Percentiles rank a stretch among this genome's conserved stretches.
These are phyloP conservation scores for Lupinus albus DNA, from an alignment of 306 rosid species.

Conservation along the genomic window DNA sequence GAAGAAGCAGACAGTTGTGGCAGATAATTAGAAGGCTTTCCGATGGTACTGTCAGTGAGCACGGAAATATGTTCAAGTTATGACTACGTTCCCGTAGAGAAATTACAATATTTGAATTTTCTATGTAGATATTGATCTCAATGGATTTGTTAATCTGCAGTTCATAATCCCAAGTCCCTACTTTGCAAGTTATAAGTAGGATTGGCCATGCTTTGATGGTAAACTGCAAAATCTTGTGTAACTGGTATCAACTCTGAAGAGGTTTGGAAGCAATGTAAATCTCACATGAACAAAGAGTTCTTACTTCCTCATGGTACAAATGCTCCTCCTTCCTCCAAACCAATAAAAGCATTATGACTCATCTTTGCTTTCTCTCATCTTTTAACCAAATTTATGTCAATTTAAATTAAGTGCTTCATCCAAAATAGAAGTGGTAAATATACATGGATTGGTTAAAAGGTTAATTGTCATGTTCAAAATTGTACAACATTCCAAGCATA, in stretches of 20 bases:
- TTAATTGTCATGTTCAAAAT: slow-evolving; percentile 3
- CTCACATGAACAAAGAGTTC: slow-evolving; percentile 12
- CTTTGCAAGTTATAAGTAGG: slow-evolving; percentile 29
- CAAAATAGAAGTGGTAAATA: too few species aligned
- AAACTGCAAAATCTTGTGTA: slow-evolving; percentile 1
- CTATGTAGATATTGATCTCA: slow-evolving; percentile 9
- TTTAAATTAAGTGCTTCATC: too few species aligned
- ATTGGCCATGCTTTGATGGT: slow-evolving; percentile 13
- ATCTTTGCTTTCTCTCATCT: too few species aligned
- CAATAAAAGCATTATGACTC: too few species aligned
- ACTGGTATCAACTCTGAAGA: slow-evolving; percentile 6
- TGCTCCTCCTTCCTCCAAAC: too few species aligned
- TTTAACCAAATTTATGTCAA: too few species aligned
- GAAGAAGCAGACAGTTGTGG: slow-evolving; percentile 66
- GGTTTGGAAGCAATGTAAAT: slow-evolving; percentile 11
- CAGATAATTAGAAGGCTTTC: slow-evolving; percentile 64
- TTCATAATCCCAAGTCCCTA: slow-evolving; percentile 6
- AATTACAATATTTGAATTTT: not conserved
- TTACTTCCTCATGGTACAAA: slow-evolving; percentile 4
- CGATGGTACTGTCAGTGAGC: slow-evolving; percentile 75
- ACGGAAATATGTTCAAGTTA: slow-evolving; percentile 51
- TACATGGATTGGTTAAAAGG: not conserved
- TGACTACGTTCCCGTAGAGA: slow-evolving; percentile 51
- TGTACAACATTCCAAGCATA: too few species aligned
- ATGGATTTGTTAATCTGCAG: slow-evolving; percentile 22